A percentile compares a stretch with the other conserved stretches of the same genome.
phyloP scores from a whole-genome alignment of 2,329 filamentous ascomycete genomes.

The Stemphylium vesicarium region DNA sequence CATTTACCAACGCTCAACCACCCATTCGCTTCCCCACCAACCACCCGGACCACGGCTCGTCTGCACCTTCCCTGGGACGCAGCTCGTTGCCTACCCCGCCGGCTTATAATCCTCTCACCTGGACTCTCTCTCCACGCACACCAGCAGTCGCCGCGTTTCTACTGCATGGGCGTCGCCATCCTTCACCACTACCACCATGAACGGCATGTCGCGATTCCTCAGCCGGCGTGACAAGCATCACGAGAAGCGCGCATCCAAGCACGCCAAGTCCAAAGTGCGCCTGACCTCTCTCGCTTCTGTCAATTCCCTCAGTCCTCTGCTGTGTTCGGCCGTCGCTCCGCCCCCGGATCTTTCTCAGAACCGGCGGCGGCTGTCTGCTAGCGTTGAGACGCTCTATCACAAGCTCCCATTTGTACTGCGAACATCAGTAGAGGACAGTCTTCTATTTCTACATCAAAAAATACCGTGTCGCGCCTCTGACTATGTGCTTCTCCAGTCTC shows the following conservation, averaged over 20 bases:
- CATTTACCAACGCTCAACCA: not conserved
- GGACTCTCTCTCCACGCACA: not conserved
- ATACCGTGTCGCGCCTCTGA: conserved; percentile 35
- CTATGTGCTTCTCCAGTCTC: conserved; percentile 34
- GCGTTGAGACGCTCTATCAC: conserved; percentile 29
- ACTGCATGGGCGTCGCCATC: conserved; percentile 27
- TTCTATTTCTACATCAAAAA: conserved; percentile 29
- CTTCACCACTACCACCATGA: conserved; percentile 47
- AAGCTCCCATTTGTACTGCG: conserved; percentile 32
- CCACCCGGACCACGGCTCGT: conserved; percentile 10
- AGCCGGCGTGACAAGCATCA: conserved; percentile 69
- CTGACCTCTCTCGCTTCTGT: conserved; percentile 23
- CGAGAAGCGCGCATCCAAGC: conserved; percentile 47
- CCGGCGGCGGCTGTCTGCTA: conserved; percentile 20
- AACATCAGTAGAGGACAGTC: conserved; percentile 19
- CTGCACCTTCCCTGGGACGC: conserved; percentile 14
- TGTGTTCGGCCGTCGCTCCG: conserved; percentile 18
- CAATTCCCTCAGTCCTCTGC: conserved; percentile 19
- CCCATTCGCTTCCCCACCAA: conserved; percentile 9
- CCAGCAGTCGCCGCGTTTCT: conserved; percentile 9
- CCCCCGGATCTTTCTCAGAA: conserved; percentile 3
- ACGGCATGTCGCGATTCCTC: conserved; percentile 68
- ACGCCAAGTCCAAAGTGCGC: conserved; percentile 44
- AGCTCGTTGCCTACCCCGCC: conserved; percentile 25
- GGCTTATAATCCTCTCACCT: conserved; percentile 6